phyloP scores from a whole-genome alignment of 768 basidiomycete genomes.

The Hericium alpestre region DNA sequence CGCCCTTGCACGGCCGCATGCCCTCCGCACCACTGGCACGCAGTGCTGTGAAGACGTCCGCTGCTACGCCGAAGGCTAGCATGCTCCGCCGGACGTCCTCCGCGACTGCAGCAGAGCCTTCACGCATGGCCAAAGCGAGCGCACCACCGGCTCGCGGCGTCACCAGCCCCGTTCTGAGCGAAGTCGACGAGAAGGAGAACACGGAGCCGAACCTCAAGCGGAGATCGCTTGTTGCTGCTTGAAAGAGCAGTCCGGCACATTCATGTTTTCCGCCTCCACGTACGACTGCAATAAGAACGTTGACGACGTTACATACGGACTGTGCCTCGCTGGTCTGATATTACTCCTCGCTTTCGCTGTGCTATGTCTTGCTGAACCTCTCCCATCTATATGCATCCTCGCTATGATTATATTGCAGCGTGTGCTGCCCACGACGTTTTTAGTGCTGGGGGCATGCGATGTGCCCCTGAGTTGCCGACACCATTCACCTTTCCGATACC shows the following conservation, averaged over 20 bases:
- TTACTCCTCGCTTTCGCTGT: not conserved
- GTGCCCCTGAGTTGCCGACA: no score
- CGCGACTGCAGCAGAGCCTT: constrained; percentile 9
- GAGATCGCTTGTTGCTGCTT: not conserved
- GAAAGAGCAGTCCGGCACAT: not conserved
- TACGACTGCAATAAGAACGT: no score
- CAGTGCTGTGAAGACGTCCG: constrained; percentile 3
- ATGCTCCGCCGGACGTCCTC: constrained; percentile 4
- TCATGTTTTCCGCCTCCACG: not conserved
- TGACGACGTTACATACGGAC: no score
- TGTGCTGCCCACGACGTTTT: not conserved
- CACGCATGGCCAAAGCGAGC: constrained; percentile 6
- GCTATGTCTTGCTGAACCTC: not conserved
- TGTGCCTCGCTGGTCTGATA: no score
- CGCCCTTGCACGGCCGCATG: constrained; percentile 1
- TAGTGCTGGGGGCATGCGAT: not conserved
- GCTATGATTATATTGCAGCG: not conserved
- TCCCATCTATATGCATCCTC: not conserved
- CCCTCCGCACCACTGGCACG: constrained; percentile 8
- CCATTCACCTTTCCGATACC: no score
- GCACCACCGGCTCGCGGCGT: not conserved
- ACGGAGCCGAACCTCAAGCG: not conserved
- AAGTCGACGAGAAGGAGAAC: constrained; percentile 3
- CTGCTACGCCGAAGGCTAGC: not conserved
- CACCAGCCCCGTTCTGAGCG: not conserved